Evolutionary conservation across 73 alveolate species (phyloP).

Genomic region (Uronychia binucleata): DNA sequence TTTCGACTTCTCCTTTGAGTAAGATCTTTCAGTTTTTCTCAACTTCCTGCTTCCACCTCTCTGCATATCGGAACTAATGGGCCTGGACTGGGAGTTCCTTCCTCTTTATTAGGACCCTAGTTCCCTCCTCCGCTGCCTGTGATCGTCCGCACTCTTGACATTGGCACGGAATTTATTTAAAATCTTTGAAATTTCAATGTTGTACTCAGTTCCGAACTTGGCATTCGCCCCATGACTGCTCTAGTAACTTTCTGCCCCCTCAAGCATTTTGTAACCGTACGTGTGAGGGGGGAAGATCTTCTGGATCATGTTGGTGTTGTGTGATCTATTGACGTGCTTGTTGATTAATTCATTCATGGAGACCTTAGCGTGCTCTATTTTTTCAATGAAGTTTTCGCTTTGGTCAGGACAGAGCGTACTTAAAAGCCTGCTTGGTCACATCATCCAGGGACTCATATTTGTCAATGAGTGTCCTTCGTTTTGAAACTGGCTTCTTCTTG

Average conservation of each 20-base stretch:
- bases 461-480: slow-evolving; percentile 14
- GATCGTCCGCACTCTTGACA: neutral
- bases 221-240: too few relatives aligned
- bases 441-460: slow-evolving; percentile 39
- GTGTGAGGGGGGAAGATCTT: slow-evolving; percentile 38
- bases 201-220: neutral
- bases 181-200: neutral
- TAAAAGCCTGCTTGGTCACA: slow-evolving; percentile 36
- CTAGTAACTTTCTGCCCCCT: neutral
- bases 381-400: slow-evolving; percentile 29
- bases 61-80: neutral
- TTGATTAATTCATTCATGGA: slow-evolving; percentile 27
- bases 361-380: slow-evolving; percentile 26
- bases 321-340: slow-evolving; percentile 36
- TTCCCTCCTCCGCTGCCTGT: neutral
- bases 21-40: neutral
- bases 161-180: neutral
- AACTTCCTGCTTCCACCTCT: neutral
- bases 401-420: neutral
- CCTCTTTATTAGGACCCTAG: neutral
- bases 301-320: slow-evolving; percentile 20
- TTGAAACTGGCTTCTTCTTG: slow-evolving; percentile 2
- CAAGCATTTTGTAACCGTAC: neutral
- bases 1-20: neutral
- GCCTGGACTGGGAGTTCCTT: neutral